Evolutionary conservation across 495 filamentous ascomycete genomes (phyloP), one percentile per base, ranked within the genome.

Genomic region (Penicillium argentinense): DNA sequence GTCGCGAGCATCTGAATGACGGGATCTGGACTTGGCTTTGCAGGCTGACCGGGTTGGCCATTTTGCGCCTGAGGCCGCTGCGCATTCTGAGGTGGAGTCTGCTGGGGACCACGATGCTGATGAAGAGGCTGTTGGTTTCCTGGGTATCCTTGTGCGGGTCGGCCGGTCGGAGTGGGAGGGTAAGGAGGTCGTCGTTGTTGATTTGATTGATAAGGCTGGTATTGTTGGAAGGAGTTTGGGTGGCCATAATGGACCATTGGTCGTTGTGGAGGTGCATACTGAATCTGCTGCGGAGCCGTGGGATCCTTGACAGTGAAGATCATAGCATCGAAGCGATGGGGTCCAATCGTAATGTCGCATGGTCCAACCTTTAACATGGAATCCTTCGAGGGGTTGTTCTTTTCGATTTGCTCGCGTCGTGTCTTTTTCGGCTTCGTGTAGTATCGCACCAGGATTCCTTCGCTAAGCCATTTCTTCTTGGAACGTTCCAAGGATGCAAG

Each of bases 1-100:
- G 89, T 88, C 2, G 95, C 95, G 30, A 99, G 70, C 63, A 90
- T 89, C 43, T 95, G 87, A 45, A 99, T 99, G 30, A 99, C 95
- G 3, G 95, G 95, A 63, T 99, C 95, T 3, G 87, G 81, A 29
- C 82, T 82, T 2, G 74, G 69, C 49, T 79, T 73, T 2, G 74
- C 52, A 26, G 74, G 65, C 43, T 74, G 69, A 6, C 66, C 59
- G 3, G 65, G 33, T 13, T 63, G 56, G 5, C 69, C 61, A 2
- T 65, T 57, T 42, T 68, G 64, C 25, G 57, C 45, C 8, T 66
- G 57, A 27, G 64, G 65, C n/a, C 65, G 52, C 24, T 64, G 64
- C 5, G 64, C 46, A 25, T 57, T 49, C 29, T 68, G 69, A 19
- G 59, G 44, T 21, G 59, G 53, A 4, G 57, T 51, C 38, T 57